These are phyloP conservation scores for Begonia masoniana DNA, from an alignment of 306 rosid species.

Conservation along the genomic window DNA sequence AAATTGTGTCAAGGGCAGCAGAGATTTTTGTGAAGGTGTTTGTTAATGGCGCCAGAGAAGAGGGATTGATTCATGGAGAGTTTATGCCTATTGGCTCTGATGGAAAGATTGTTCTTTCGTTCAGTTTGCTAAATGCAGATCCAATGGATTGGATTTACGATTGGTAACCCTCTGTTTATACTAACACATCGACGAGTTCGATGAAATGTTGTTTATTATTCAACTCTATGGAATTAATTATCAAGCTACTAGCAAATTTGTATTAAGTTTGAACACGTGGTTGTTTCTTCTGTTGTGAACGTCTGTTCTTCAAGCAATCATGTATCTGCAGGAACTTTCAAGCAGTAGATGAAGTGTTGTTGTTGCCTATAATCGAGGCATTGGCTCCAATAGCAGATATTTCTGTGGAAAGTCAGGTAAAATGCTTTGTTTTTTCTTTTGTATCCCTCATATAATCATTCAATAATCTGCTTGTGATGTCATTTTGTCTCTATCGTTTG, in stretches of 20 bases:
- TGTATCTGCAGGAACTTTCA: slow-evolving; percentile 57
- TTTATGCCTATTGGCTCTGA: slow-evolving; percentile 97
- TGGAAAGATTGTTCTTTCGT: slow-evolving; percentile 80
- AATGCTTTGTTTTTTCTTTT: neutral
- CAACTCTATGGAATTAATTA: too few relatives aligned
- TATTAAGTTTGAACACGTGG: neutral
- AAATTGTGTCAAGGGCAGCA: slow-evolving; percentile 39
- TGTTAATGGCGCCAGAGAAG: slow-evolving; percentile 81
- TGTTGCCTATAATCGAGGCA: slow-evolving; percentile 65
- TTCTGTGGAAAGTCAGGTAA: slow-evolving; percentile 86
- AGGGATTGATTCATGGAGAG: slow-evolving; percentile 56
- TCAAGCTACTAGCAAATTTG: too few relatives aligned
- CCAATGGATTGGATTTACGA: slow-evolving; percentile 71
- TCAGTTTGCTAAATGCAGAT: slow-evolving; percentile 81
- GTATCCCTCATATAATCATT: too few relatives aligned
- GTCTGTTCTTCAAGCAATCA: neutral
- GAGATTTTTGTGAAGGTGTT: slow-evolving; percentile 75
- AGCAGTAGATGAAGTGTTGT: slow-evolving; percentile 41
- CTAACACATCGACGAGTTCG: neutral
- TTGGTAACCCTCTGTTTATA: slow-evolving; percentile 39
- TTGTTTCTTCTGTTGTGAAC: neutral
- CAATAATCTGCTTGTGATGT: neutral
- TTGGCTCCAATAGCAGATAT: slow-evolving; percentile 62
- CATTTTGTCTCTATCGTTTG: neutral
- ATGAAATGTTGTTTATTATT: too few relatives aligned